phyloP scores from a whole-genome alignment of 1,284 basidiomycete genomes.

The Tausonia pullulans region DNA sequence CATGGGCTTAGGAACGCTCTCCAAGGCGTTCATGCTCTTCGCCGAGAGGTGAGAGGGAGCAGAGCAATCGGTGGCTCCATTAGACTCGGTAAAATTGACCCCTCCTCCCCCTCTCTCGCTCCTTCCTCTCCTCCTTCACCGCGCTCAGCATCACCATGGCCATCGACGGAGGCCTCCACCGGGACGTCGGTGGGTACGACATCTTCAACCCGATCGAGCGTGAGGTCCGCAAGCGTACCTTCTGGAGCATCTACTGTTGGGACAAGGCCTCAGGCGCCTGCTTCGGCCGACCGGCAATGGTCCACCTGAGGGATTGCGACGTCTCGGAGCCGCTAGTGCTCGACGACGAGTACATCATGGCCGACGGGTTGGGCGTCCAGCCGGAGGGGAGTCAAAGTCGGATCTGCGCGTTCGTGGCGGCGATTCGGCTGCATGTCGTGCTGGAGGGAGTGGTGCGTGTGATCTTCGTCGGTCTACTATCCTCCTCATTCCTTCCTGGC shows the following conservation, averaged over 20 bases:
- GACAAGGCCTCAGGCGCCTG: conserved; percentile 76
- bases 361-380: conserved; percentile 54
- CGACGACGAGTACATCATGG: conserved; percentile 78
- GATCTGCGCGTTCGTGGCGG: conserved; percentile 64
- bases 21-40: conserved; percentile 68
- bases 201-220: conserved; percentile 76
- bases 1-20: conserved; percentile 73
- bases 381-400: conserved; percentile 58
- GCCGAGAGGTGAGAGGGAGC: conserved; percentile 43
- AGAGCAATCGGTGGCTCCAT: too few relatives aligned
- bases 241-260: conserved; percentile 89
- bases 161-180: conserved; percentile 74
- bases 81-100: too few relatives aligned
- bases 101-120: background rate
- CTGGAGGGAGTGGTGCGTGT: conserved; percentile 52
- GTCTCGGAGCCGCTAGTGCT: conserved; percentile 66
- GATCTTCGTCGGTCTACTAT: background rate
- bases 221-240: conserved; percentile 77
- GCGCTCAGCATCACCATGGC: conserved; percentile 23
- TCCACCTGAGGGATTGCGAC: conserved; percentile 74
- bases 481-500: background rate
- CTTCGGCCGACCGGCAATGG: conserved; percentile 73
- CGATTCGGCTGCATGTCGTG: conserved; percentile 65
- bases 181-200: conserved; percentile 75
- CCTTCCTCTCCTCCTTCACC: background rate